Evolutionary conservation across 78 protist species (phyloP), one percentile per base, ranked within the genome.

Genomic region (Speleostelium caveatum): DNA sequence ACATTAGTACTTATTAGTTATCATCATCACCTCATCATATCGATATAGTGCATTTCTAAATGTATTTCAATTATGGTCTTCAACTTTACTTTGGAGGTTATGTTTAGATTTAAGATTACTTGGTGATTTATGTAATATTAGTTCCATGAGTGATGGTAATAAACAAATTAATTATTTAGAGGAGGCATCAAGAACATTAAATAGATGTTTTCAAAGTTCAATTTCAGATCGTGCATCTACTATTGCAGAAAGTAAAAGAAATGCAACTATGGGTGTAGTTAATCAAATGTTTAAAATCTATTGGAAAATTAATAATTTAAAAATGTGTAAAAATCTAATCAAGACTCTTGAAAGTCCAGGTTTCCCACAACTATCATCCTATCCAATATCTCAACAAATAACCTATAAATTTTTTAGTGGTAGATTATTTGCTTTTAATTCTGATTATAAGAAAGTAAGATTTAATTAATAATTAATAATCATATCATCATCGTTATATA

Each of bases 391-490:
- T 3, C 94, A 89, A 65, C 22, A 51, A 8, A 72, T 89, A 26
- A 89, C 94, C 61, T 89, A 89, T 55, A 30, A 72, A 36, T 89
- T 83, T 83, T 89, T 89, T 86, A 45, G n/a, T 59, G 94, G 94
- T 49, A n/a, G 94, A 35, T 42, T 89, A 19, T 85, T 91, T 22
- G 86, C 67, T 12, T 89, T 89, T 35, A 75, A 89, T 30, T 77
- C 87, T n/a, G 35, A 85, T n/a, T 75, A 32, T 51, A 49, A 73
- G 53, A 74, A 79, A 38, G 53, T 45, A 45, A 45, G 53, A n/a
- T n/a, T n/a, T n/a, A n/a, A n/a, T n/a, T n/a, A n/a, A n/a, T n/a
- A n/a, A n/a, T 45, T 45, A 45, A 6, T 45, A 14, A 45, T 45
- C 53, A 45, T 45, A 6, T 45, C 53, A 14, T 45, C n/a, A 45